A percentile compares a stretch with the other conserved stretches of the same genome.
These are phyloP conservation scores for Rhizopus sp. DNA, from an alignment of 371 early-diverging fungal species.

Conservation along the genomic window DNA sequence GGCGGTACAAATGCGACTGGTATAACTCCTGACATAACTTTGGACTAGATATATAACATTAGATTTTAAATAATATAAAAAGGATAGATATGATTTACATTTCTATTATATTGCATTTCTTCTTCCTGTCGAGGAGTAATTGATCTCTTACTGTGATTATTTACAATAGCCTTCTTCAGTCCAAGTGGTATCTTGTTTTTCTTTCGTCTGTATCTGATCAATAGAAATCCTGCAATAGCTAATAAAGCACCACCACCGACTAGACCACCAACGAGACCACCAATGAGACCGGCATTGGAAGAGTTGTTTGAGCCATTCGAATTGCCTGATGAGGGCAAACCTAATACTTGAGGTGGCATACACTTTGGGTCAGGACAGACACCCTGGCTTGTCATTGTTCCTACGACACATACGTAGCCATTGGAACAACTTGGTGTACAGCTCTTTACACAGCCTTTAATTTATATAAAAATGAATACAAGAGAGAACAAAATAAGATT, in stretches of 20 bases:
- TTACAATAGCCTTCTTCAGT: slow-evolving; percentile 10
- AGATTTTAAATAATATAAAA: not conserved
- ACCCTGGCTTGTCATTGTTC: slow-evolving; percentile 44
- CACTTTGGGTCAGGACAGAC: slow-evolving; percentile 44
- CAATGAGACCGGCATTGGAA: slow-evolving; percentile 38
- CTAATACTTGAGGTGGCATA: slow-evolving; percentile 27
- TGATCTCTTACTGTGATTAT: slow-evolving; percentile 2
- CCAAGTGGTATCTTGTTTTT: slow-evolving; percentile 31
- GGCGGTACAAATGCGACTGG: slow-evolving; percentile 52
- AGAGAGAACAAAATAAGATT: not conserved
- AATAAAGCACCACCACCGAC: slow-evolving; percentile 28
- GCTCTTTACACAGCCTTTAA: slow-evolving; percentile 24
- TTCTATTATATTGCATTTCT: slow-evolving; percentile 12
- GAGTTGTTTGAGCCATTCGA: slow-evolving; percentile 23
- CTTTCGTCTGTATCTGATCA: slow-evolving; percentile 26
- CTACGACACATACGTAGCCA: slow-evolving; percentile 32
- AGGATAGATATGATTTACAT: not conserved
- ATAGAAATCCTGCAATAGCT: slow-evolving; percentile 18
- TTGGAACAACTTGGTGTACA: slow-evolving; percentile 36
- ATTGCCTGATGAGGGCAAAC: slow-evolving; percentile 16
- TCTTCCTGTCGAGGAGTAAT: slow-evolving; percentile 9
- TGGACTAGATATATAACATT: slow-evolving; percentile 2
- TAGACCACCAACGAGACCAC: slow-evolving; percentile 43
- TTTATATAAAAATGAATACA: slow-evolving; percentile 5
- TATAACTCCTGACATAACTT: slow-evolving; percentile 46